These are phyloP conservation scores for Dactylonectria macrodidyma DNA, from an alignment of 2,329 filamentous ascomycete species.

Conservation along the genomic window DNA sequence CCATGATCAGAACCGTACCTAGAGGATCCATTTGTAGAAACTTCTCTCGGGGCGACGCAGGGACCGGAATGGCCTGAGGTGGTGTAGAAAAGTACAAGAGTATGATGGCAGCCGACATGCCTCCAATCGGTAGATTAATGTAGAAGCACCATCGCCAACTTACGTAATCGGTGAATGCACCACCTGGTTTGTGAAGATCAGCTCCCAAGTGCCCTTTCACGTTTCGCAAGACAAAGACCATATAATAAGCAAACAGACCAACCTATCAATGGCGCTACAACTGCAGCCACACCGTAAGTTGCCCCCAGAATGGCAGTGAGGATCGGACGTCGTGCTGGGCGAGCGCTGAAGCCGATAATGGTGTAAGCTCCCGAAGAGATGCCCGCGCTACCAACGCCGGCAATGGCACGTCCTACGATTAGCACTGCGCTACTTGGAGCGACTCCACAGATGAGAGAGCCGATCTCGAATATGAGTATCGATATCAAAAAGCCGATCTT, in stretches of 20 bases:
- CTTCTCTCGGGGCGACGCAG: not conserved
- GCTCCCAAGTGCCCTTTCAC: too few relatives aligned
- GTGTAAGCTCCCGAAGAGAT: slow-evolving; percentile 4
- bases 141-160: slow-evolving; percentile 19
- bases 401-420: slow-evolving; percentile 11
- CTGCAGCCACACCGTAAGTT: too few relatives aligned
- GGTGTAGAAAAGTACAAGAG: slow-evolving; percentile 9
- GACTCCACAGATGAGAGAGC: slow-evolving; percentile 4
- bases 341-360: not conserved
- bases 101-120: not conserved
- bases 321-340: too few relatives aligned
- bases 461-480: slow-evolving; percentile 11
- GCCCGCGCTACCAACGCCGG: slow-evolving; percentile 3
- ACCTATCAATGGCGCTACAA: too few relatives aligned
- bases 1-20: not conserved
- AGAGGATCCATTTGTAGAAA: slow-evolving; percentile 15
- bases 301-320: too few relatives aligned
- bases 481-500: not conserved
- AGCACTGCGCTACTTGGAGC: not conserved
- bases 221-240: too few relatives aligned
- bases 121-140: slow-evolving; percentile 14
- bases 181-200: too few relatives aligned
- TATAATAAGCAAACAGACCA: too few relatives aligned
- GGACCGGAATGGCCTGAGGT: not conserved
- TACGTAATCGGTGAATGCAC: not conserved